Evolutionary conservation across 2,329 filamentous ascomycete species (phyloP).

Genomic region (Penicillium expansum): DNA sequence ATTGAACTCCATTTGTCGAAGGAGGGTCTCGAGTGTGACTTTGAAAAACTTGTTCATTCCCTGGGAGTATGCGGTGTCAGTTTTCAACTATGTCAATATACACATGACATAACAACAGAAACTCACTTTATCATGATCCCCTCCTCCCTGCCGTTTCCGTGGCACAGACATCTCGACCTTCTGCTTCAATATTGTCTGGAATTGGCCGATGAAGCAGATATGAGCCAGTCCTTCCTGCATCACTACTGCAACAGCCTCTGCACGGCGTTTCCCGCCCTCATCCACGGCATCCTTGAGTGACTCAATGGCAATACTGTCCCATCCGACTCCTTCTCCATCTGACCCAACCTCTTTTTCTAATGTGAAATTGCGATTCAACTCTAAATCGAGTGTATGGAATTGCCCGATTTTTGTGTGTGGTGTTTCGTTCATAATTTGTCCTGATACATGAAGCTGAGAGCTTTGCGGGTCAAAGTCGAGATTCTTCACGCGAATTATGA

Average conservation of each 20-base stretch:
- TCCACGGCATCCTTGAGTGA: conserved; percentile 76
- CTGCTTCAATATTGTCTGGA: conserved; percentile 50
- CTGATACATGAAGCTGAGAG: conserved; percentile 66
- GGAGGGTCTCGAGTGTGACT: conserved; percentile 69
- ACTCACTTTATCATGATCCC: conserved; percentile 49
- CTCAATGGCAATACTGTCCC: conserved; percentile 84
- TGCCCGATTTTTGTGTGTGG: conserved; percentile 65
- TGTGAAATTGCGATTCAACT: conserved; percentile 82
- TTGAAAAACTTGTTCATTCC: conserved; percentile 76
- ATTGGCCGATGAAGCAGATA: conserved; percentile 52
- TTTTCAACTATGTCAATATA: neutral
- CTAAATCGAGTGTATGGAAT: conserved; percentile 75
- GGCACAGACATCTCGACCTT: conserved; percentile 50
- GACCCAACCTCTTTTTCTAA: conserved; percentile 70
- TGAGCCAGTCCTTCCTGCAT: conserved; percentile 72
- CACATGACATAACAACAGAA: neutral
- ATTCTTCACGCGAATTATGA: conserved; percentile 63
- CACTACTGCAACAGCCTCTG: conserved; percentile 82
- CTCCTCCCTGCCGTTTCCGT: conserved; percentile 47
- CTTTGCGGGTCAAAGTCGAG: conserved; percentile 69
- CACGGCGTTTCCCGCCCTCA: conserved; percentile 65
- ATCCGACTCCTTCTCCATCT: conserved; percentile 54
- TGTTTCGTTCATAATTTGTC: conserved; percentile 64
- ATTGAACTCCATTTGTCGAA: conserved; percentile 73
- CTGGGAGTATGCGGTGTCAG: conserved; percentile 31